Percentiles rank a stretch among this genome's conserved stretches.
Evolutionary conservation across 2,329 filamentous ascomycete species (phyloP).

Genomic region (Graphilbum sp.): DNA sequence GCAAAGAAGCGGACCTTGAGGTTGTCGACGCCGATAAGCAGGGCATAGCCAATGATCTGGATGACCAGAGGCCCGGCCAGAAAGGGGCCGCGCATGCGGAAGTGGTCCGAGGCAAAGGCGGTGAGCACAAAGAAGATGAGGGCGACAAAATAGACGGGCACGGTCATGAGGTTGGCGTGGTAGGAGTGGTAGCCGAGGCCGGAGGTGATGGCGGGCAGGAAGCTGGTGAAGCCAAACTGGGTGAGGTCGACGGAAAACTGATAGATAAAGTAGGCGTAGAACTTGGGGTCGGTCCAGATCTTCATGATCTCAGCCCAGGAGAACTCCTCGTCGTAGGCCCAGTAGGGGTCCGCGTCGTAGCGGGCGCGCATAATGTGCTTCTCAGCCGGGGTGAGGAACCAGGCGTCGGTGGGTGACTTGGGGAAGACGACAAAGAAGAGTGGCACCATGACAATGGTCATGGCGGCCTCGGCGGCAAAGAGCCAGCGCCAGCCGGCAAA

Average conservation of each 20-base stretch:
- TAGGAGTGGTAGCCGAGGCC: conserved; percentile 18
- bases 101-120: conserved; percentile 14
- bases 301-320: conserved; percentile 11
- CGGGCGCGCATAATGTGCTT: conserved; percentile 13
- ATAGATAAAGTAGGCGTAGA: conserved; percentile 14
- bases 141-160: conserved; percentile 16
- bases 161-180: conserved; percentile 17
- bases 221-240: conserved; percentile 18
- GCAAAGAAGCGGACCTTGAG: conserved; percentile 12
- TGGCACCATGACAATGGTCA: conserved; percentile 20
- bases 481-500: conserved; percentile 22
- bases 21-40: conserved; percentile 14
- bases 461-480: conserved; percentile 22
- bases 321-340: conserved; percentile 13
- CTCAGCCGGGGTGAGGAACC: conserved; percentile 13
- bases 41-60: conserved; percentile 15
- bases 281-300: conserved; percentile 14
- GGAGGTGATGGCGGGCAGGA: conserved; percentile 18
- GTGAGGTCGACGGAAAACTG: conserved; percentile 18
- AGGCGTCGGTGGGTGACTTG: conserved; percentile 13
- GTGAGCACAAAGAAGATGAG: conserved; percentile 13
- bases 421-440: conserved; percentile 14
- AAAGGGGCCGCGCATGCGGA: conserved; percentile 11
- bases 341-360: conserved; percentile 13
- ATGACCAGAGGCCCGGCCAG: too few species aligned